phyloP scores from a whole-genome alignment of 2,329 filamentous ascomycete genomes.

The Periconia sp. region DNA sequence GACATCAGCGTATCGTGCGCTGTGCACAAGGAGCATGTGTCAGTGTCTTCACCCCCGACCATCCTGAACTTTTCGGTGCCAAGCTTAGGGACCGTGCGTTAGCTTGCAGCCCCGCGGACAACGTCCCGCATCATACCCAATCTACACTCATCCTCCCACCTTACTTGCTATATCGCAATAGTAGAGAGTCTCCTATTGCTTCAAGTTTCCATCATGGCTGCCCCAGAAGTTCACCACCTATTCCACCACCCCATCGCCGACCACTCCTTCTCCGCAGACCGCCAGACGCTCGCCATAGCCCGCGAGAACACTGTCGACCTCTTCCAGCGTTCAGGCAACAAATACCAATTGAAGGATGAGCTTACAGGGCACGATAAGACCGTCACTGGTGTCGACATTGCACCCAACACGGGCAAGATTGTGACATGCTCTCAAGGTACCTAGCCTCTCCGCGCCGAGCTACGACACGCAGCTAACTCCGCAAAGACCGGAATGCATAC shows the following conservation, averaged over 20 bases:
- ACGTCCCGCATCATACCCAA: slow-evolving; percentile 18
- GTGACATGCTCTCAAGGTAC: slow-evolving; percentile 95
- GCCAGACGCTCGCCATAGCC: slow-evolving; percentile 84
- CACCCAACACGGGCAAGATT: slow-evolving; percentile 86
- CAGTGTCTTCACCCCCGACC: too few species aligned
- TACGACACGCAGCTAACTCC: slow-evolving; percentile 21
- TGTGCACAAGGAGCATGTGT: too few species aligned
- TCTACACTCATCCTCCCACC: slow-evolving; percentile 8
- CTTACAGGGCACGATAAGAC: slow-evolving; percentile 97
- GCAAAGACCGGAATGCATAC: slow-evolving; percentile 88
- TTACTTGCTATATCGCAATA: slow-evolving; percentile 49
- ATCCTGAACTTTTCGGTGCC: slow-evolving; percentile 41
- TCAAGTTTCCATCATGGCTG: slow-evolving; percentile 69
- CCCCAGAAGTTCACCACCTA: slow-evolving; percentile 92
- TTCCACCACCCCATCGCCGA: slow-evolving; percentile 97
- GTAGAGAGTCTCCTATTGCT: slow-evolving; percentile 98
- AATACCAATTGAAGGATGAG: slow-evolving; percentile 87
- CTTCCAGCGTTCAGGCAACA: slow-evolving; percentile 74
- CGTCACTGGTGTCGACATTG: slow-evolving; percentile 95
- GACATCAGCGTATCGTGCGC: too few species aligned
- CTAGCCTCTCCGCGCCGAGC: slow-evolving; percentile 15
- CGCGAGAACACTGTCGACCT: slow-evolving; percentile 90
- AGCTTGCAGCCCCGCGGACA: slow-evolving; percentile 10
- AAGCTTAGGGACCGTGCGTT: slow-evolving; percentile 28
- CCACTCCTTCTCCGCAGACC: slow-evolving; percentile 96